Evolutionary conservation across 495 filamentous ascomycete species (phyloP), one percentile per base, ranked within the genome.

Genomic region (Aspergillus campestris): DNA sequence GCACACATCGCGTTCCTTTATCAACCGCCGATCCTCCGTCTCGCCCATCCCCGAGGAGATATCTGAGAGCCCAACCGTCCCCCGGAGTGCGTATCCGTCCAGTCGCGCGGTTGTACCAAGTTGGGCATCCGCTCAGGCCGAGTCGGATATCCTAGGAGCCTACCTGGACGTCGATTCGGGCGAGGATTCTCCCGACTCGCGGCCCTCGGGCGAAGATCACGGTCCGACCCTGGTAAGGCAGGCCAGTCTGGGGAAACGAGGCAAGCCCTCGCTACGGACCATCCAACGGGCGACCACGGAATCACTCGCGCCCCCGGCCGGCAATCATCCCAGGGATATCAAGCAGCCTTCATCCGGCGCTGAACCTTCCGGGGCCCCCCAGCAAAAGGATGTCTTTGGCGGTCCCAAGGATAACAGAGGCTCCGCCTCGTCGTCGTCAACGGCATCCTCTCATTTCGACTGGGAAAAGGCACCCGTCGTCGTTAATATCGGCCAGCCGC

Each of bases 31-130:
- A 44, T 87, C 86, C 1, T 87, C 74, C 45, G 87, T 95, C 5
- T 87, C 90, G 7, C 90, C 90, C 1, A 95, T 96, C 44, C 85
- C 81, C 1, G 90, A 96, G 62, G 89, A 95, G 57, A 73, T 78
- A 40, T 72, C 77, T 1, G 71, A 79, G 30, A 68, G 77, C 35
- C 61, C 57, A 1, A 53, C 51, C 9, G 63, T 55, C 8, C 70
- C 78, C 10, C 77, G 83, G 56, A 78, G 75, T 13, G 91, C 87
- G 0, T 86, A 83, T 56, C 87, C 87, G 7, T 94, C 89, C 6
- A 94, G 87, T 60, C 77, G 80, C 42, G 84, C 79, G 0, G 86
- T 94, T 44, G 87, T 89, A 2, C 74, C 78, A 7, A 82, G 74
- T 52, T 90, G 85, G 79, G 74, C 69, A 32, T 75, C 73, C 28